These are phyloP conservation scores for Penicillium fuscoglaucum DNA, from an alignment of 2,329 filamentous ascomycete genomes.

Conservation along the genomic window DNA sequence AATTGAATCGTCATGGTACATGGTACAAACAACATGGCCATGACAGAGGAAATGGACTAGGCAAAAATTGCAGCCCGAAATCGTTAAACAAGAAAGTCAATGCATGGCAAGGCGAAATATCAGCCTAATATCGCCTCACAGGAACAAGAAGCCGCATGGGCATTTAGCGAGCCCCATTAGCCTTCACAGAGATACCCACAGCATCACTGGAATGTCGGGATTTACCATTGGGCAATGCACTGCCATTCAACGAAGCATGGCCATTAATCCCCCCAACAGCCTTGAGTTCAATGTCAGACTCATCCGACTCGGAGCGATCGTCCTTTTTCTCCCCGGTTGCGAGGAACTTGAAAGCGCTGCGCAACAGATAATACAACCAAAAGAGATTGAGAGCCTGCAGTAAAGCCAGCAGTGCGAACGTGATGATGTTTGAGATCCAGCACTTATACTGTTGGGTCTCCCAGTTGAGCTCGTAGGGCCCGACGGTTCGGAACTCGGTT, in stretches of 20 bases:
- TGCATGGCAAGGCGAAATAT: background rate
- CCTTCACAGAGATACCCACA: background rate
- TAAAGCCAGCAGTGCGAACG: conserved; percentile 39
- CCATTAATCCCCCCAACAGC: background rate
- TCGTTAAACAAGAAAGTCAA: background rate
- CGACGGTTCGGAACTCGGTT: conserved; percentile 44
- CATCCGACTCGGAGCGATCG: conserved; percentile 47
- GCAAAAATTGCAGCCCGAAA: background rate
- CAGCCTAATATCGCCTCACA: background rate
- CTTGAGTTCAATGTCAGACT: conserved; percentile 45
- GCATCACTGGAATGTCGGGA: background rate
- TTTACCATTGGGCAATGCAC: background rate
- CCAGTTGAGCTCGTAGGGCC: conserved; percentile 46
- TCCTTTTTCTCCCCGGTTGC: conserved; percentile 36
- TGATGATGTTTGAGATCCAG: conserved; percentile 44
- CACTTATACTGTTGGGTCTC: conserved; percentile 47
- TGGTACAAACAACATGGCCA: background rate
- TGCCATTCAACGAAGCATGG: background rate
- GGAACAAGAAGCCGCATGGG: background rate
- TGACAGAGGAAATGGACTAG: background rate
- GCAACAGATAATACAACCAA: conserved; percentile 42
- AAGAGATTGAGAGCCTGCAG: conserved; percentile 46
- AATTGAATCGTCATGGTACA: background rate
- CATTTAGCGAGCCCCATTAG: background rate
- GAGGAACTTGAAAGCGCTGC: conserved; percentile 38